Conservation (phyloP, 2,329 filamentous ascomycete genomes). For the Trichoderma koningii region DNA sequence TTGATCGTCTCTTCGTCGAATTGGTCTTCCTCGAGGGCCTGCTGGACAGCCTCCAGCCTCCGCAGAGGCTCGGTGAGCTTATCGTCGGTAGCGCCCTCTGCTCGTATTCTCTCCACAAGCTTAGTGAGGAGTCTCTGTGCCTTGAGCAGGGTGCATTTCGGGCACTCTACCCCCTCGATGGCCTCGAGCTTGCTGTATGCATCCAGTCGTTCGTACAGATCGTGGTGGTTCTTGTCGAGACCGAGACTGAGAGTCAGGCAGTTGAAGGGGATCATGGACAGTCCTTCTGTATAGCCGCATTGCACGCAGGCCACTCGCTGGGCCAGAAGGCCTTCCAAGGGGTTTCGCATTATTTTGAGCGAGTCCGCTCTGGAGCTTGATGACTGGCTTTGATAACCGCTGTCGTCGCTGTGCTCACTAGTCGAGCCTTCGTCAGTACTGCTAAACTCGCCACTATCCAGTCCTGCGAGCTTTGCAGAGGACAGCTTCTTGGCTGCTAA, state of each 20-base stretch:
- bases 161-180: conserved; percentile 88
- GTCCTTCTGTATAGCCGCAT: conserved; percentile 84
- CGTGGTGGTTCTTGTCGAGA: conserved; percentile 59
- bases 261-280: conserved; percentile 91
- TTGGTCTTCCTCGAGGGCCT: conserved; percentile 75
- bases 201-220: conserved; percentile 77
- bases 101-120: conserved; percentile 47
- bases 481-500: conserved; percentile 44
- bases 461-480: conserved; percentile 1
- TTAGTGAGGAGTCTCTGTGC: conserved; percentile 51
- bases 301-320: conserved; percentile 85
- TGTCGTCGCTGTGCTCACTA: conserved; percentile 59
- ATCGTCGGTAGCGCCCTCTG: conserved; percentile 46
- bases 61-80: conserved; percentile 53
- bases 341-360: conserved; percentile 60
- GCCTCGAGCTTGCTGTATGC: conserved; percentile 81
- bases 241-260: conserved; percentile 86
- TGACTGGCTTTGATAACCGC: conserved; percentile 55
- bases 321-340: conserved; percentile 82
- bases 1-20: conserved; percentile 70
- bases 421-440: conserved; percentile 46
- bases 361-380: conserved; percentile 44
- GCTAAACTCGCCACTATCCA: conserved; percentile 7
- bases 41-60: conserved; percentile 66
- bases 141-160: conserved; percentile 80